phyloP scores from a whole-genome alignment of 768 basidiomycete species.

The Panus rudis region DNA sequence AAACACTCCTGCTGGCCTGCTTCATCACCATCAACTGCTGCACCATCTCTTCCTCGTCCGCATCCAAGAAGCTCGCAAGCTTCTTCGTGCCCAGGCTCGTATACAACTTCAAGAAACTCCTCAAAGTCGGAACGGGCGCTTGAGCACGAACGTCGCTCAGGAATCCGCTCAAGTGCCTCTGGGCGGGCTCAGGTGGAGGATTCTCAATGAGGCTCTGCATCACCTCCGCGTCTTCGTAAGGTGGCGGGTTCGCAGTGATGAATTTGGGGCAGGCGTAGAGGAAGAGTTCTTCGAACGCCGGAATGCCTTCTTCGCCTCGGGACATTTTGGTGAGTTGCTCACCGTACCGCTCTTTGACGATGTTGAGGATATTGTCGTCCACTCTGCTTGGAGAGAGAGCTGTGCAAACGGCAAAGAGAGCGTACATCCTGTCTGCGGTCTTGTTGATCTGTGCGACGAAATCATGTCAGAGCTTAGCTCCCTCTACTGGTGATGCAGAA shows the following conservation, averaged over 20 bases:
- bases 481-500: not conserved
- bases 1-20: constrained; percentile 72
- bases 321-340: constrained; percentile 86
- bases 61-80: constrained; percentile 85
- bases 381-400: constrained; percentile 87
- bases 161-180: constrained; percentile 81
- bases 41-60: constrained; percentile 89
- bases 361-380: constrained; percentile 92
- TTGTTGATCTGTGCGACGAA: constrained; percentile 79
- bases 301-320: constrained; percentile 66
- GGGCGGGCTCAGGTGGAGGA: constrained; percentile 60
- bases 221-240: constrained; percentile 73
- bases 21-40: constrained; percentile 98
- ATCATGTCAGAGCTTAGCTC: constrained; percentile 1
- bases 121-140: constrained; percentile 72
- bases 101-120: constrained; percentile 93
- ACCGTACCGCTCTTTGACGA: constrained; percentile 88
- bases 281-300: constrained; percentile 90
- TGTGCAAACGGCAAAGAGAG: constrained; percentile 88
- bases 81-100: constrained; percentile 89
- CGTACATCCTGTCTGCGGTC: constrained; percentile 97
- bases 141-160: constrained; percentile 73
- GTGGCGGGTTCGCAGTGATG: constrained; percentile 90
- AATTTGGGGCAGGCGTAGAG: constrained; percentile 94
- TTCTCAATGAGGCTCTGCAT: constrained; percentile 39